These are phyloP conservation scores for Candida nitratophila DNA, from an alignment of 805 yeast genomes.

Conservation along the genomic window DNA sequence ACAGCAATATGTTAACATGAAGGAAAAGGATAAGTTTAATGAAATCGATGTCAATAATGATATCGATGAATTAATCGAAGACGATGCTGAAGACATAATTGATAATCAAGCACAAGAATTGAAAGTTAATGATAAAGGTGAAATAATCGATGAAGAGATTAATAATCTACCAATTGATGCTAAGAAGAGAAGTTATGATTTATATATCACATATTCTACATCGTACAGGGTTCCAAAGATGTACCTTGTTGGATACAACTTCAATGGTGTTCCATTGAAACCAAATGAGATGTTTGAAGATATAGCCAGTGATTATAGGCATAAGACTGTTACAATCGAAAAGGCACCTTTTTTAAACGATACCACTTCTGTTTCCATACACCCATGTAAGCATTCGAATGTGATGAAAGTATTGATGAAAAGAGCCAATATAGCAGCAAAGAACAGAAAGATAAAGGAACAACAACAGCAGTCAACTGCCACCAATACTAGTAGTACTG, in stretches of 20 bases:
- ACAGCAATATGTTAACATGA: slow-evolving; percentile 14
- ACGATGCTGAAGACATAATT: slow-evolving; percentile 21
- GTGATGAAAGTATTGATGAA: slow-evolving; percentile 89
- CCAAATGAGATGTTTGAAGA: slow-evolving; percentile 95
- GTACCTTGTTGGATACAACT: slow-evolving; percentile 81
- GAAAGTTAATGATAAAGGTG: slow-evolving; percentile 14
- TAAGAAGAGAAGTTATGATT: slow-evolving; percentile 67
- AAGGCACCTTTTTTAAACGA: slow-evolving; percentile 76
- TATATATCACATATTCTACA: slow-evolving; percentile 88
- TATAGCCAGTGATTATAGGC: slow-evolving; percentile 83
- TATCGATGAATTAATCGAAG: slow-evolving; percentile 30
- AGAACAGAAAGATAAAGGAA: slow-evolving; percentile 3
- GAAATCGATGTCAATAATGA: slow-evolving; percentile 34
- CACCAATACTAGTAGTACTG: too few relatives aligned
- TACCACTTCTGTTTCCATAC: slow-evolving; percentile 80
- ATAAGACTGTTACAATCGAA: slow-evolving; percentile 95
- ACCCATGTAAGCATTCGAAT: slow-evolving; percentile 92
- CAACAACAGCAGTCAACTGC: too few relatives aligned
- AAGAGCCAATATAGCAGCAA: slow-evolving; percentile 49
- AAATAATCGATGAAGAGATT: slow-evolving; percentile 29
- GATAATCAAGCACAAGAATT: slow-evolving; percentile 7
- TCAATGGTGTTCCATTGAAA: slow-evolving; percentile 76
- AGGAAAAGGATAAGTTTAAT: slow-evolving; percentile 14
- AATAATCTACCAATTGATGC: slow-evolving; percentile 25
- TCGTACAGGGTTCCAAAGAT: slow-evolving; percentile 94